Base-by-base conservation (phyloP, 2,329 filamentous ascomycete genomes). In the Sordariomycetes sp. region DNA sequence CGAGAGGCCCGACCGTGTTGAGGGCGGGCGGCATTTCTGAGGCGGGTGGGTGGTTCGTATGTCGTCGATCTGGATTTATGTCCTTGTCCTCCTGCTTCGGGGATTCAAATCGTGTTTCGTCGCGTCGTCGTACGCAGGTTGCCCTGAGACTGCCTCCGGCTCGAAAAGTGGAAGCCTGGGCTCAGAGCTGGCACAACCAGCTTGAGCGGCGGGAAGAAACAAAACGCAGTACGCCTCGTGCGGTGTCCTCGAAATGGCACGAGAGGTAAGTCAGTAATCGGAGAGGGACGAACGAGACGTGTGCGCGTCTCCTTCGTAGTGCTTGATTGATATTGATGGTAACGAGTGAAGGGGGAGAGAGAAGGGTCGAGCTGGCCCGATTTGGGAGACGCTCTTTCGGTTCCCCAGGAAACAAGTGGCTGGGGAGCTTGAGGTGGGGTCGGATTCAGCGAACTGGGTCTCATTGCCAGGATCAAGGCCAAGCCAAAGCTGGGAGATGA, bases 1-100 rank as follows among this genome's bases (percentile, higher is more conserved):
- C 67, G 3, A 81, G 65, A 3, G 76, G 75, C 1, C 75, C 75
- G 18, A 60, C 20, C 46, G 53, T 34, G 56, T 34, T 37, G 18
- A 53, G 12, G 20, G 37, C 22, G n/a, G 56, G 56, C 16, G 56
- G 50, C 55, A 53, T 58, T 1, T 24, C 24, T n/a, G 34, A 50
- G 46, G 46, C 8, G 8, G 20, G 20, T 22, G 8, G 20, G 20
- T 24, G 20, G 46, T 6, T 10, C 4, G 43, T 48, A 48, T 50
- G 10, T 24, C 22, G n/a, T 24, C 20, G 46, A 12, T 22, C n/a
- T 22, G 16, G 40, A n/a, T n/a, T 46, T 16, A 7, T 46, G 16
- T 46, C 14, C 40, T 46, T 46, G 7, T 46, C 3, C 40, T 16
- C 10, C 40, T n/a, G 16, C 7, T 18, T 46, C 40, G 40, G 16